These are phyloP conservation scores for Zalaria sp. DNA, from an alignment of 2,329 filamentous ascomycete genomes.

Conservation along the genomic window DNA sequence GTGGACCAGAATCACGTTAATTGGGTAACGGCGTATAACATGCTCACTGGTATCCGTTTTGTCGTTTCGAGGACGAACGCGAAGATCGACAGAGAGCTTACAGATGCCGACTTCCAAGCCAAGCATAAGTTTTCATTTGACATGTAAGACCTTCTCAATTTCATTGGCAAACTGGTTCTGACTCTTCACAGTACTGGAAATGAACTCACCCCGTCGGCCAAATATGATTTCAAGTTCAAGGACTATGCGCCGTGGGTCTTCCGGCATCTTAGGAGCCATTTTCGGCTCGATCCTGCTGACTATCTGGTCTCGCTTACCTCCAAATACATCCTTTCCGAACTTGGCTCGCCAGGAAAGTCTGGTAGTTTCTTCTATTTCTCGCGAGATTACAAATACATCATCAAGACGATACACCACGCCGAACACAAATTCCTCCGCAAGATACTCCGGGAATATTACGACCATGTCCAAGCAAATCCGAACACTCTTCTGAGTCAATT, in stretches of 20 bases:
- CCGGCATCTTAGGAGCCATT: conserved; percentile 73
- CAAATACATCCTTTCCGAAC: conserved; percentile 95
- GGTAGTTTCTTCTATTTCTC: conserved; percentile 99
- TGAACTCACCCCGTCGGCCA: conserved; percentile 90
- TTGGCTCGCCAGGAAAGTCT: conserved; percentile 94
- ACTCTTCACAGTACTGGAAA: conserved; percentile 59
- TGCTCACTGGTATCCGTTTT: conserved; percentile 97
- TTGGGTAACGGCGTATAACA: conserved; percentile 97
- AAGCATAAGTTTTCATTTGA: conserved; percentile 99
- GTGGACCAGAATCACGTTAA: conserved; percentile 96
- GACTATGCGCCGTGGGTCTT: conserved; percentile 99
- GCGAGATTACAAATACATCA: conserved; percentile 98
- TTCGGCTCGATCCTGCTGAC: conserved; percentile 87
- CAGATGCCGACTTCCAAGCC: conserved; percentile 80
- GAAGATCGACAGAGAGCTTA: conserved; percentile 83
- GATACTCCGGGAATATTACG: conserved; percentile 82
- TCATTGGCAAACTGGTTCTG: conserved; percentile 4
- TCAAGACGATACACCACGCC: conserved; percentile 96
- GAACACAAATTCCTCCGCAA: conserved; percentile 81
- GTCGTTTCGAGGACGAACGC: conserved; percentile 93
- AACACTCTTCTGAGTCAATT: conserved; percentile 97
- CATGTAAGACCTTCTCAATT: conserved; percentile 48
- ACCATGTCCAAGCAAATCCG: conserved; percentile 82
- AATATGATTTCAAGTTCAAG: conserved; percentile 99
- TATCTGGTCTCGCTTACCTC: conserved; percentile 96